Base-by-base conservation (phyloP, 192 early-diverging fungal species). In the Jimgerdemannia lactiflua region DNA sequence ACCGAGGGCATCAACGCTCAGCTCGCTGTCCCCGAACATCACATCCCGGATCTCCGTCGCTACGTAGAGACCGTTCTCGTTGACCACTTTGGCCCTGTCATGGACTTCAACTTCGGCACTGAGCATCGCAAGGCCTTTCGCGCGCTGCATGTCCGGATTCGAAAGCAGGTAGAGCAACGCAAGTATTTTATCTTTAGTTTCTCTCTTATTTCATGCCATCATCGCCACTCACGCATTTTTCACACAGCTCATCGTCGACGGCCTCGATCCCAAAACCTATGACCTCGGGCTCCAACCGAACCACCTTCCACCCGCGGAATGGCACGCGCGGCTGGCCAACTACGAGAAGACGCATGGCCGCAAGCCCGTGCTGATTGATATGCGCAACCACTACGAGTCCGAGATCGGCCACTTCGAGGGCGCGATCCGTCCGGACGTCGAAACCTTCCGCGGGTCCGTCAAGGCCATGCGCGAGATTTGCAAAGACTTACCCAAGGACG, bases 1-100 rank as follows among this genome's bases (percentile, higher is more conserved):
- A 76, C 83, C 4, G 89, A 94, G 79, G 93, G 93, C 0, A 90
- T 94, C 81, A 94, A 94, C 77, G 92, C 91, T n/a, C 93, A 94
- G 80, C 83, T 93, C 10, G 89, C 90, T 65, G 89, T 90, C 68
- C 92, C 92, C 65, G 74, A 79, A 29, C 78, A 83, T 9, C 82
- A 86, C 20, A 75, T 89, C 4, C 78, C 70, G 3, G 40, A 69
- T 3, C 78, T 94, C 43, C 88, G 87, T 64, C 39, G 74, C n/a
- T 93, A 88, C 81, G 29, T 82, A 11, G 74, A 80, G 44, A 43
- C 80, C 2, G 65, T 79, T 75, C 44, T 77, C 54, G 77, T 72
- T 6, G 17, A 43, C 64, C 73, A 77, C 85, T 3, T 71, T 76
- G 43, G 79, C 79, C 41, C 79, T 70, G 43, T 75, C 42, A 76